Conservation (phyloP, 192 early-diverging fungal genomes). For the Coemansia sp. region DNA sequence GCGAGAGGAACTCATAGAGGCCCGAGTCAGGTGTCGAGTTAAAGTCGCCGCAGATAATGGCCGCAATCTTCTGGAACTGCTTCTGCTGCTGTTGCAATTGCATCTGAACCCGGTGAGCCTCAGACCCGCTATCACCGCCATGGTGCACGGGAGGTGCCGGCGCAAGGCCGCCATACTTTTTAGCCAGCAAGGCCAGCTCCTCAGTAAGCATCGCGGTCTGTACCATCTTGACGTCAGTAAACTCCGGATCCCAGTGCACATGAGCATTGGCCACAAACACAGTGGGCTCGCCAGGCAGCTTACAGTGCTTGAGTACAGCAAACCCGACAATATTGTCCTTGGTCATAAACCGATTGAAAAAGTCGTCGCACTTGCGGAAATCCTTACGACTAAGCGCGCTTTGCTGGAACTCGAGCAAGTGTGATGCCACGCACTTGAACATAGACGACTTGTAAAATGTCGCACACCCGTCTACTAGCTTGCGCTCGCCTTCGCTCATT, state of each 20-base stretch:
- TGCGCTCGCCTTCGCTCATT: constrained; percentile 88
- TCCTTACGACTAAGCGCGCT: constrained; percentile 84
- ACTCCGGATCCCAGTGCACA: constrained; percentile 92
- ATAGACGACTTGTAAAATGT: constrained; percentile 88
- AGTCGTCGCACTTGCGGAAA: constrained; percentile 88
- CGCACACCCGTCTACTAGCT: constrained; percentile 93
- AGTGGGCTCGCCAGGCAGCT: constrained; percentile 61
- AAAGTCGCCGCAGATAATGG: constrained; percentile 91
- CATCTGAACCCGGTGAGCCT: constrained; percentile 46
- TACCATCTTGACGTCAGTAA: constrained; percentile 93
- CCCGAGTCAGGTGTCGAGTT: constrained; percentile 90
- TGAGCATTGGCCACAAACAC: constrained; percentile 88
- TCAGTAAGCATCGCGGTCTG: constrained; percentile 94
- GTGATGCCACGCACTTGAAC: constrained; percentile 81
- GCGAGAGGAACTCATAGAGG: constrained; percentile 87
- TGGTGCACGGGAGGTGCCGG: constrained; percentile 8
- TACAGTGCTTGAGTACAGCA: constrained; percentile 81
- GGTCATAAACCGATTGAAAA: constrained; percentile 96
- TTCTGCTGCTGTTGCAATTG: constrained; percentile 57
- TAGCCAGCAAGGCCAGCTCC: constrained; percentile 72
- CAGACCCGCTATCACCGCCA: constrained; percentile 31
- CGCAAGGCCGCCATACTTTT: constrained; percentile 39
- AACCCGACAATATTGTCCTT: constrained; percentile 95
- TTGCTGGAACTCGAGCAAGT: constrained; percentile 94
- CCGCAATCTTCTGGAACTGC: constrained; percentile 48